Evolutionary conservation across 352 stramenopile species (phyloP), one percentile per base, ranked within the genome.

Genomic region (Globisporangium middletonii): DNA sequence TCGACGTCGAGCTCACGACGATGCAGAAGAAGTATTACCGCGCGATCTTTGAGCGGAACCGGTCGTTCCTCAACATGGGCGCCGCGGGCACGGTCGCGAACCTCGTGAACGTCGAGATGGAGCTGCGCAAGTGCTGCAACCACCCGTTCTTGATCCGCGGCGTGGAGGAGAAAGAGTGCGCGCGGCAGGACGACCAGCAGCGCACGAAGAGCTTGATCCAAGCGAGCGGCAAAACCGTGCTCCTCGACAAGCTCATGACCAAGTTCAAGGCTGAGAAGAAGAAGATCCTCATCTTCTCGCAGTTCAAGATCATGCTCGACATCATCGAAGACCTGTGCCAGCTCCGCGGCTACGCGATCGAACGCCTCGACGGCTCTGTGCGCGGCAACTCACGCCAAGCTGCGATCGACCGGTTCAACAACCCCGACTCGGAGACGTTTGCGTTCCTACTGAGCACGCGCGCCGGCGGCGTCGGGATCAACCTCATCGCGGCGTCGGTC

Each of bases 1-100:
- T 99, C 64, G 97, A 99, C 80, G 97, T 99, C 18, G 97, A 99
- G 70, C 81, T 99, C n/a, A 99, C 97, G 41, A 98, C 92, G 16
- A 89, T 99, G 69, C 98, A 99, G 71, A 99, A 99, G 71, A 94
- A 94, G 51, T 95, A 94, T 60, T 94, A 95, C 64, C 82, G 86
- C 45, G 98, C 98, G 41, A 99, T 99, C 59, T 99, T 99, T 65
- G 97, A 99, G 74, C 92, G 97, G 42, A 99, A 99, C 58, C 83
- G 90, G 12, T 80, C 82, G 19, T 97, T 96, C 57, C 73, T 97
- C 47, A 96, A 92, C 60, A 89, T 88, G 73, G 86, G 82, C 5
- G 65, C 79, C 3, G 79, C 96, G 33, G 83, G 97, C 8, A 97
- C 86, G 3, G 94, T 98, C 51, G 92, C 82, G 11, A 98, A 98